Percentiles rank a stretch among this genome's conserved stretches.
These are phyloP conservation scores for Populus alba DNA, from an alignment of 345 rosid species.

Conservation along the genomic window DNA sequence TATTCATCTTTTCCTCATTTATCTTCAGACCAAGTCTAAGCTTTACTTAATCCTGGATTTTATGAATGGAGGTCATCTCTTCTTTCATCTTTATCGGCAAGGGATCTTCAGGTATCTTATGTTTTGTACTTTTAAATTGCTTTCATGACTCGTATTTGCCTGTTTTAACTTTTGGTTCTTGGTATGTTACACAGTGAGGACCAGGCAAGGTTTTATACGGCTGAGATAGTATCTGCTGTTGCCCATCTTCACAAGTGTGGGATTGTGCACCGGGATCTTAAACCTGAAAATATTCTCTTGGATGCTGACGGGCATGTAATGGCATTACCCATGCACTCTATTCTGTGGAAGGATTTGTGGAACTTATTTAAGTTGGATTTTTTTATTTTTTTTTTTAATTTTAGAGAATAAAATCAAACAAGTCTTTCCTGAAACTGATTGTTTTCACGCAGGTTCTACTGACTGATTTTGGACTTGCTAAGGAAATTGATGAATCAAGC, in stretches of 20 bases:
- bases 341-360: constrained; percentile 1
- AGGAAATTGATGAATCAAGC: constrained; percentile 63
- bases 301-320: constrained; percentile 68
- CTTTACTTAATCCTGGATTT: constrained; percentile 72
- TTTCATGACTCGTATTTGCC: background rate
- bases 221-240: constrained; percentile 76
- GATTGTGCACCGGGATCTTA: constrained; percentile 71
- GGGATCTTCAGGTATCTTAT: constrained; percentile 57
- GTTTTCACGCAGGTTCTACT: constrained; percentile 50
- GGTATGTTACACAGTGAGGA: constrained; percentile 49
- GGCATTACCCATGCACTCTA: constrained; percentile 2
- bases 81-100: constrained; percentile 69
- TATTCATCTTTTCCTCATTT: background rate
- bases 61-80: constrained; percentile 73
- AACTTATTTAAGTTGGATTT: background rate
- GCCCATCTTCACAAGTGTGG: constrained; percentile 68
- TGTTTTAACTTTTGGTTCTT: constrained; percentile 20
- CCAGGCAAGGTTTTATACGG: constrained; percentile 67
- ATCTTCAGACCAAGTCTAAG: constrained; percentile 63
- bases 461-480: constrained; percentile 72
- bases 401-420: background rate
- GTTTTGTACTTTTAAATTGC: background rate
- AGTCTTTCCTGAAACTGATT: background rate
- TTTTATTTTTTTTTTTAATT: background rate
- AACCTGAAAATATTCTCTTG: constrained; percentile 76